These are phyloP conservation scores for Cladorrhinum sp. DNA, from an alignment of 2,329 filamentous ascomycete species.

Conservation along the genomic window DNA sequence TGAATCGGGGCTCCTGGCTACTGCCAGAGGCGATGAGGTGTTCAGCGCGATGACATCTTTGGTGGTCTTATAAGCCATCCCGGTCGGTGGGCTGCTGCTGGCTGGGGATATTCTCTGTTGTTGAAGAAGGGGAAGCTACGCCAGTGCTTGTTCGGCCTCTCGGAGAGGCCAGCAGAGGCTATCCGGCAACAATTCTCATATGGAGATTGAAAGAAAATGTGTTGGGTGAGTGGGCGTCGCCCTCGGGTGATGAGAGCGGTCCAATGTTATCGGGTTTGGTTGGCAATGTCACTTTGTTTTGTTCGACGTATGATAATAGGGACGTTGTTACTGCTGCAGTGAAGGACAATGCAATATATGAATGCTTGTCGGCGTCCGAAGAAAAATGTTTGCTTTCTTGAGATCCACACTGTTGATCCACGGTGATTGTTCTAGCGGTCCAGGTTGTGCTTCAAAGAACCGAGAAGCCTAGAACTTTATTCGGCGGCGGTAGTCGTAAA, in stretches of 20 bases:
- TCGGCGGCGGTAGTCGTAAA: background rate
- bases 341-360: background rate
- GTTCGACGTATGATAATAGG: background rate
- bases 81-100: slow-evolving; percentile 12
- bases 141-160: slow-evolving; percentile 42
- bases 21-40: slow-evolving; percentile 13
- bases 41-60: slow-evolving; percentile 22
- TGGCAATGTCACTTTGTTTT: background rate
- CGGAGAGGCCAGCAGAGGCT: slow-evolving; percentile 43
- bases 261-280: background rate
- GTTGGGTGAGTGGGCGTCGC: background rate
- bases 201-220: slow-evolving; percentile 27
- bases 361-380: background rate
- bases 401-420: background rate
- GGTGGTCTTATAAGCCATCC: slow-evolving; percentile 21
- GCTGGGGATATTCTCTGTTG: background rate
- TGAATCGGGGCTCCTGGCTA: slow-evolving; percentile 37
- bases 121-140: slow-evolving; percentile 26
- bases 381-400: background rate
- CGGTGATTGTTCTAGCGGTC: background rate
- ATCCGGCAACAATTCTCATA: slow-evolving; percentile 35
- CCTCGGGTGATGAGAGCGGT: background rate
- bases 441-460: background rate
- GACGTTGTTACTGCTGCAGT: background rate
- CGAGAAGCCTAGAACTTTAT: background rate